Evolutionary conservation across 2,329 filamentous ascomycete species (phyloP).

Genomic region (Elsinoe ampelina): DNA sequence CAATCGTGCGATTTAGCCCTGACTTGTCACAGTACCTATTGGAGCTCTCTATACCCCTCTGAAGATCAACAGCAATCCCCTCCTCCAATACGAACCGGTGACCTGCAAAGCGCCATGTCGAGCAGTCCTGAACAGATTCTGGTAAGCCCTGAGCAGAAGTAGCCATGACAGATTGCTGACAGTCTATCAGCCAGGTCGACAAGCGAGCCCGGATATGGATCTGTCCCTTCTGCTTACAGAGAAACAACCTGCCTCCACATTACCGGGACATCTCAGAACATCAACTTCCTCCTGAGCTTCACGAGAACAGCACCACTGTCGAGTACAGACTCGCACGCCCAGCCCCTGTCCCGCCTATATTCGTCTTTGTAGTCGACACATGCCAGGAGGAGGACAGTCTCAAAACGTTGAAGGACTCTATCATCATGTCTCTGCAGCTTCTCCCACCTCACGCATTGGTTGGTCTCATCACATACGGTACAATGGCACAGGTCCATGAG

Average conservation of each 20-base stretch:
- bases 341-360: constrained; percentile 77
- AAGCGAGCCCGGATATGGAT: constrained; percentile 79
- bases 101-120: constrained; percentile 94
- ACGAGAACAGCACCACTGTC: constrained; percentile 77
- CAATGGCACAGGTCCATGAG: constrained; percentile 96
- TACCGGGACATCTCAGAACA: constrained; percentile 85
- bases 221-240: constrained; percentile 76
- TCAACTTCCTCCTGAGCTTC: constrained; percentile 73
- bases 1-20: background rate
- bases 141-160: constrained; percentile 46
- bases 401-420: constrained; percentile 72
- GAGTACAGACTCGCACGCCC: constrained; percentile 75
- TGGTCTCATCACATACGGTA: constrained; percentile 78
- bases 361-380: constrained; percentile 78
- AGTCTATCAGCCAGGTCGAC: constrained; percentile 59
- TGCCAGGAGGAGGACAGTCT: constrained; percentile 84
- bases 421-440: constrained; percentile 76
- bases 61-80: constrained; percentile 86
- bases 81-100: constrained; percentile 92
- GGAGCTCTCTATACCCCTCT: constrained; percentile 90
- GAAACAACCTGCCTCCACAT: constrained; percentile 72
- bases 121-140: constrained; percentile 93
- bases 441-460: constrained; percentile 74
- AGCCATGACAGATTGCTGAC: constrained; percentile 21
- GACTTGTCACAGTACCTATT: constrained; percentile 59